Evolutionary conservation across 1,284 basidiomycete genomes (phyloP), one percentile per base, ranked within the genome.

Genomic region (Amylostereum chailletii): DNA sequence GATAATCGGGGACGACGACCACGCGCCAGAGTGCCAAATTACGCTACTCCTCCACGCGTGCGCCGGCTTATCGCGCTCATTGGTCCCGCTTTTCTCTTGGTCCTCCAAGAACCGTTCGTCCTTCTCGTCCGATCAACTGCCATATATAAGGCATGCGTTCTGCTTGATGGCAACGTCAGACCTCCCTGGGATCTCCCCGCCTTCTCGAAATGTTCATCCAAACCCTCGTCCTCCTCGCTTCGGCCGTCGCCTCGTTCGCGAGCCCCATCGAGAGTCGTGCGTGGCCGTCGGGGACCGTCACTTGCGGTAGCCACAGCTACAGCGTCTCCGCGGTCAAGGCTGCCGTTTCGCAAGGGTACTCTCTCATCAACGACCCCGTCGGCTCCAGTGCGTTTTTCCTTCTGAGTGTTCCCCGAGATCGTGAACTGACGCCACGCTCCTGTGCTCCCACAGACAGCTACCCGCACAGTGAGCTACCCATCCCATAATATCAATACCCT

Each of bases 201-300:
- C 41, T n/a, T 9, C 6, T 33, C 7, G 40, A 11, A 27, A 54
- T 56, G 53, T 47, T 55, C 51, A 33, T 46, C 45, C 49, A 52
- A 36, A 39, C 43, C 29, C 37, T 50, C 31, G 36, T 50, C 44
- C 29, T 51, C 27, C 51, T 55, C 37, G 46, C 48, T 11, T 43
- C 47, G 27, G 34, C 51, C n/a, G 49, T 50, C 11, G 39, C 52
- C 29, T 7, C 39, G 39, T n/a, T 50, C 10, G 57, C 55, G 10
- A 34, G 52, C 27, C 32, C 47, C 11, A 27, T 45, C 19, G 42
- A 40, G 39, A 19, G 19, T 19, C 54, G 54, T 8, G 37, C 59
- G 3, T 57, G 60, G 5, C 60, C 60, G 10, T 59, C 60, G 5
- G 60, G 60, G 41, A 58, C 55, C 29, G 60, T 61, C n/a, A 61